Base-by-base conservation (phyloP, 164 flowering plant species). In the Piper betle region DNA sequence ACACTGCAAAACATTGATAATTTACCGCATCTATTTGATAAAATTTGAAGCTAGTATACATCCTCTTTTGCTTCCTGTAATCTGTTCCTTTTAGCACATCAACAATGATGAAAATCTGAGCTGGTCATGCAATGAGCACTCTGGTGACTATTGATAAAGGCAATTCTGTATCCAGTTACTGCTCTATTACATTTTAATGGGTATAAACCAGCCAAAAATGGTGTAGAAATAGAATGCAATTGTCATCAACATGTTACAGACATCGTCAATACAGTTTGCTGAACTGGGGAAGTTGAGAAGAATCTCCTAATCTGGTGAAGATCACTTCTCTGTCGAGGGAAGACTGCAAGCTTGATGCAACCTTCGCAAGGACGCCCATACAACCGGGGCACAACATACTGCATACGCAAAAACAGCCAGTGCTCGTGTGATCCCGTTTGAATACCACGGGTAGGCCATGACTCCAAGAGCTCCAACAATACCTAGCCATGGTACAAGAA, bases 401-500 rank as follows among this genome's bases (percentile, higher is more conserved):
- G 95, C 95, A 55, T 94, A 94, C 11, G 60, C 85, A 63, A 88
- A 88, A 18, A 88, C 80, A 0, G 80, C 63, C 0, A 91, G 70
- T 39, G 91, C 96, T 68, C 97, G 74, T 4, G 80, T 71, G 39
- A 91, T 72, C 6, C 99, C 99, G 58, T 88, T 70, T 0, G 75
- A 19, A 66, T 91, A 94, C 84, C 85, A 86, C 37, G 99, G 96
- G 66, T n/a, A 79, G 8, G 91, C 97, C 99, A 94, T 91, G 55
- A 85, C 89, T 11, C 83, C 17, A 59, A 94, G 93, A 2, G 76
- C 50, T 7, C 93, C 96, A 8, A 78, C 55, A 11, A 91, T 80
- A 17, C 80, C 84, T 1, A 88, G 17, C 84, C 80, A 78, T 0
- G 93, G 96, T 7, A 69, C 61, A 11, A 94, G 37, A 37, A 94